These are phyloP conservation scores for Macaranga tanarius DNA, from an alignment of 441 rosid species.

Conservation along the genomic window DNA sequence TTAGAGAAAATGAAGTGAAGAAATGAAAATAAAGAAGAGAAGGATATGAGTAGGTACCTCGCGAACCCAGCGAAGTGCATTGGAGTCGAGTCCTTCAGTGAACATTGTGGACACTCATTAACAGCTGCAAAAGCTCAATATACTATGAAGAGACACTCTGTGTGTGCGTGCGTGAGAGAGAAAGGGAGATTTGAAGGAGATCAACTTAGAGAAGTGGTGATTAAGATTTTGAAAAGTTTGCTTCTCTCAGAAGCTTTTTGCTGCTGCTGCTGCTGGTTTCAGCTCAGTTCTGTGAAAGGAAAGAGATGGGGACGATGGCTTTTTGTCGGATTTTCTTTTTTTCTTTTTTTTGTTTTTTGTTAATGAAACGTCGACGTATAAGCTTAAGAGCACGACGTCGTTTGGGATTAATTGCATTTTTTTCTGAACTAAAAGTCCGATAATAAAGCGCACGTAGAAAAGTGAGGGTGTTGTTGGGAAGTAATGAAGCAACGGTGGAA, in stretches of 20 bases:
- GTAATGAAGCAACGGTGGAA: conserved; percentile 21
- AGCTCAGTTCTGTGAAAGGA: conserved; percentile 6
- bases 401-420: not conserved
- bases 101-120: conserved; percentile 36
- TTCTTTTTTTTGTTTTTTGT: not conserved
- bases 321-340: not conserved
- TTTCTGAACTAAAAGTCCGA: not conserved
- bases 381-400: not conserved
- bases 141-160: not conserved
- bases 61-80: conserved; percentile 56
- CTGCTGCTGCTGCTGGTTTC: not conserved
- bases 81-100: conserved; percentile 59
- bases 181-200: conserved; percentile 14
- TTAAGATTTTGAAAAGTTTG: conserved; percentile 12
- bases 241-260: conserved; percentile 22
- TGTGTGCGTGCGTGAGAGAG: not conserved
- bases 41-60: conserved; percentile 32
- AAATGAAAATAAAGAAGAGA: not conserved
- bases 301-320: not conserved
- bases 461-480: not conserved
- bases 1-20: not conserved
- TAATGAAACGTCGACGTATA: not conserved
- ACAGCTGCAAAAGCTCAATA: not conserved
- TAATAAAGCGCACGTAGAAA: conserved; percentile 30
- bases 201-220: conserved; percentile 23